These are phyloP conservation scores for Diplodia corticola DNA, from an alignment of 2,329 filamentous ascomycete species.

Conservation along the genomic window DNA sequence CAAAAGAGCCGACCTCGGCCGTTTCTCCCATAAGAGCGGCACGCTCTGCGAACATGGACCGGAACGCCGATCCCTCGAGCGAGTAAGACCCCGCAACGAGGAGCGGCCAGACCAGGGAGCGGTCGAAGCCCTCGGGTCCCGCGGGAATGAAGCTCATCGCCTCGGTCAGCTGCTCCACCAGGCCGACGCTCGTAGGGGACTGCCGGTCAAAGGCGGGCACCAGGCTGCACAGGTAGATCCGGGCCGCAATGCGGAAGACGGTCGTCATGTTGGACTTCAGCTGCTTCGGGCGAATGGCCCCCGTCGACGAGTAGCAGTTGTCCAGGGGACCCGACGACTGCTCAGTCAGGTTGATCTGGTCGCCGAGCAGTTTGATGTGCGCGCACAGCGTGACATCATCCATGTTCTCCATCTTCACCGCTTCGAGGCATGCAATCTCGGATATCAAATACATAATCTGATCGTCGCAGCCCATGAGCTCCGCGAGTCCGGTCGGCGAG, in stretches of 20 bases:
- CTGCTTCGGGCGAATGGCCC: constrained; percentile 77
- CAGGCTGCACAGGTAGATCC: constrained; percentile 95
- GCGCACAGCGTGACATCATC: constrained; percentile 84
- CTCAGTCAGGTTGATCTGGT: constrained; percentile 83
- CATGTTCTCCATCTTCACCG: constrained; percentile 74
- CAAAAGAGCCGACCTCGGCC: constrained; percentile 81
- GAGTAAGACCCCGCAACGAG: constrained; percentile 83
- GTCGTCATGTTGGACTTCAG: constrained; percentile 85
- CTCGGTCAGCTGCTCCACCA: constrained; percentile 75
- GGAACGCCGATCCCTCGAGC: constrained; percentile 70
- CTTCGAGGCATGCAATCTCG: constrained; percentile 93
- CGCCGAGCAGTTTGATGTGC: constrained; percentile 83
- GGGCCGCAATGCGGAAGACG: constrained; percentile 86
- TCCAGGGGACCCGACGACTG: constrained; percentile 44
- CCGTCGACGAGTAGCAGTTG: constrained; percentile 60
- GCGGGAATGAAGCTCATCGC: constrained; percentile 80
- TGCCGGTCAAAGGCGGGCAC: constrained; percentile 82
- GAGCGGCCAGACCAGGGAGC: constrained; percentile 89
- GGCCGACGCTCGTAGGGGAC: constrained; percentile 70
- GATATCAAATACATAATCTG: constrained; percentile 97
- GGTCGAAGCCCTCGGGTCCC: constrained; percentile 81
- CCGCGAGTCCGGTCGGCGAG: constrained; percentile 71
- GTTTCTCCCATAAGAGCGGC: constrained; percentile 72
- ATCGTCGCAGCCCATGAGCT: constrained; percentile 97
- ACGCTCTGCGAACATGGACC: constrained; percentile 74